These are phyloP conservation scores for Avena insularis DNA, from an alignment of 176 grass and related monocot species.

Conservation along the genomic window DNA sequence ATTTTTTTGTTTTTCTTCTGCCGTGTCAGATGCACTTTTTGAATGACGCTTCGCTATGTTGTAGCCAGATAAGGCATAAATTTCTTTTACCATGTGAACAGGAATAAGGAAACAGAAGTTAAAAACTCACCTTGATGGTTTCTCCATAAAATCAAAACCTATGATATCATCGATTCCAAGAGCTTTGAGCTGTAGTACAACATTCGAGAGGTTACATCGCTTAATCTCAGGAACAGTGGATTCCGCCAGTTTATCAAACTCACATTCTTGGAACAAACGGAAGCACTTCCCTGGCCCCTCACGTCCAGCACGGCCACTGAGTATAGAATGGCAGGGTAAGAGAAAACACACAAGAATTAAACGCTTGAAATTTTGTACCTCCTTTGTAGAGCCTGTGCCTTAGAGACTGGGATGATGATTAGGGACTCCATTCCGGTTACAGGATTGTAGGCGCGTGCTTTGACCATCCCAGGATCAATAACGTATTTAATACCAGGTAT, in stretches of 20 bases:
- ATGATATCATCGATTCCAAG: constrained; percentile 95
- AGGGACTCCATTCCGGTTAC: constrained; percentile 94
- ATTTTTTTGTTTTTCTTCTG: neutral
- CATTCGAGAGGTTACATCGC: constrained; percentile 91
- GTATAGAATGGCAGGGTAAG: constrained; percentile 32
- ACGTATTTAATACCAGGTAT: constrained; percentile 99
- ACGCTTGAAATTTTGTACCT: constrained; percentile 51
- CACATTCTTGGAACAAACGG: constrained; percentile 83
- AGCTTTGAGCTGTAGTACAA: constrained; percentile 95
- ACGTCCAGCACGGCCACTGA: constrained; percentile 83
- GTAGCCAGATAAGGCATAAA: neutral
- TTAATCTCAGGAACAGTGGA: constrained; percentile 96
- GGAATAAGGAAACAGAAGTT: constrained; percentile 25
- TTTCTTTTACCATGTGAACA: constrained; percentile 13
- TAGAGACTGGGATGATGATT: constrained; percentile 83
- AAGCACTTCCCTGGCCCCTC: constrained; percentile 90
- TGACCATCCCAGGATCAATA: constrained; percentile 93
- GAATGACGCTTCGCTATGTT: neutral
- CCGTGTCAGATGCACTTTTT: neutral
- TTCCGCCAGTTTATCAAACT: constrained; percentile 78
- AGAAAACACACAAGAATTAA: constrained; percentile 13
- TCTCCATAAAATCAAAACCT: constrained; percentile 98
- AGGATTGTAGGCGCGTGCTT: constrained; percentile 96
- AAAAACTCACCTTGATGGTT: constrained; percentile 71
- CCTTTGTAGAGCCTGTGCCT: constrained; percentile 97